Conservation (phyloP, 2,329 filamentous ascomycete species). For the Apiospora pterosperma region DNA sequence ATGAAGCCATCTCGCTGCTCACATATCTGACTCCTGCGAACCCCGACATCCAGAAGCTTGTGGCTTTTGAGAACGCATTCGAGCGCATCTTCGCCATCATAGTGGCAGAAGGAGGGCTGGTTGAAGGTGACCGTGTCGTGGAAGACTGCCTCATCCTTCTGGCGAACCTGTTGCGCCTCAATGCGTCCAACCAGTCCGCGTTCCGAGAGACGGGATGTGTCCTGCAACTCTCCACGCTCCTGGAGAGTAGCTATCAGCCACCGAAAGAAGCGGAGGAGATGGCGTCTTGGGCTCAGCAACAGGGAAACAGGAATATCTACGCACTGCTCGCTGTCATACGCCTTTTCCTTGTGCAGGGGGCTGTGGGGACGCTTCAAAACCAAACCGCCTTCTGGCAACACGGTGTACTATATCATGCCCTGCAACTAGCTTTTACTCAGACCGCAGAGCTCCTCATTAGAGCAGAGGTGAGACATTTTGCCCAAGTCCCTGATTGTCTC, state of each 20-base stretch:
- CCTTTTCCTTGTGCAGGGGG: constrained; percentile 80
- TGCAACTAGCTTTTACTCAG: constrained; percentile 78
- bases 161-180: constrained; percentile 82
- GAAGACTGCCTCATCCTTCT: constrained; percentile 92
- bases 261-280: constrained; percentile 55
- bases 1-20: constrained; percentile 82
- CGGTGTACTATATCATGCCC: constrained; percentile 72
- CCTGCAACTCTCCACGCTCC: constrained; percentile 64
- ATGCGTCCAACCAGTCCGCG: constrained; percentile 87
- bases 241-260: constrained; percentile 56
- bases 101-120: constrained; percentile 73
- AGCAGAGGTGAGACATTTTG: constrained; percentile 52
- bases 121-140: constrained; percentile 79
- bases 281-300: constrained; percentile 70
- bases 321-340: constrained; percentile 83
- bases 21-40: constrained; percentile 86
- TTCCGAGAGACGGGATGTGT: constrained; percentile 90
- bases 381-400: constrained; percentile 83
- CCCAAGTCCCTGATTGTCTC: not conserved
- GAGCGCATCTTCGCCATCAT: constrained; percentile 83
- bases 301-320: constrained; percentile 87
- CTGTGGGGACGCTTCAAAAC: constrained; percentile 75
- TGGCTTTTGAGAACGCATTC: constrained; percentile 93
- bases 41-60: constrained; percentile 86
- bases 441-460: constrained; percentile 73